phyloP scores from a whole-genome alignment of 2,329 filamentous ascomycete genomes.

The Spiromastix sp. region DNA sequence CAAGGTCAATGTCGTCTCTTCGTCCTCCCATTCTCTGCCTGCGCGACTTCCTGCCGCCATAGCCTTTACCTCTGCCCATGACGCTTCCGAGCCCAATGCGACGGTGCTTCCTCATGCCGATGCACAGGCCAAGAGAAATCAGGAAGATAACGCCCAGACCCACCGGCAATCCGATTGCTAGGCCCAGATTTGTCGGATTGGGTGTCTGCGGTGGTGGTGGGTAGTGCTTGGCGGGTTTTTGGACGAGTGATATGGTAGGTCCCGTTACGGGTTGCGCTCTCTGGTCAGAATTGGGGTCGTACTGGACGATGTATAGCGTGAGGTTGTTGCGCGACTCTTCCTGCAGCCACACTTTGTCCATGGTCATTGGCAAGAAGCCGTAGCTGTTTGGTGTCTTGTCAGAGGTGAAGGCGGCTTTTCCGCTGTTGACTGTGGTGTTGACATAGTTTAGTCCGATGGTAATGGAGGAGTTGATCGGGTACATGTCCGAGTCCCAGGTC shows the following conservation, averaged over 20 bases:
- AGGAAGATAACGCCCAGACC: constrained; percentile 26
- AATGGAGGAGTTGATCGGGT: constrained; percentile 22
- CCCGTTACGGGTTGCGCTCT: constrained; percentile 18
- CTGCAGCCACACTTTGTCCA: constrained; percentile 32
- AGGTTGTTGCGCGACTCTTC: constrained; percentile 27
- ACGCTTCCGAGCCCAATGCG: constrained; percentile 26
- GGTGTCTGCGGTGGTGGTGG: constrained; percentile 20
- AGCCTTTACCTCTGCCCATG: constrained; percentile 27
- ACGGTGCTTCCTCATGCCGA: constrained; percentile 33
- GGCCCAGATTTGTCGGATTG: constrained; percentile 22
- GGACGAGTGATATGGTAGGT: constrained; percentile 25
- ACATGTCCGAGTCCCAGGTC: constrained; percentile 27
- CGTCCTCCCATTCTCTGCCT: constrained; percentile 23
- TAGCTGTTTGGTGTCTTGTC: constrained; percentile 25
- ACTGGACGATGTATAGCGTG: constrained; percentile 26
- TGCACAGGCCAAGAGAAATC: constrained; percentile 27
- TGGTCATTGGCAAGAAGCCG: constrained; percentile 29
- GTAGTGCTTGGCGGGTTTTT: constrained; percentile 25
- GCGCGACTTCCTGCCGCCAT: constrained; percentile 26
- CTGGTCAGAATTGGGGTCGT: constrained; percentile 15
- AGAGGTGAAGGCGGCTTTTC: constrained; percentile 28
- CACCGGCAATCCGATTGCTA: constrained; percentile 34
- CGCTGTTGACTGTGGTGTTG: constrained; percentile 20
- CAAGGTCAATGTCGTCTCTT: constrained; percentile 19
- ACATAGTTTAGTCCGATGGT: constrained; percentile 24